These are phyloP conservation scores for Ustanciosporium gigantosporum DNA, from an alignment of 1,284 basidiomycete genomes.

Conservation along the genomic window DNA sequence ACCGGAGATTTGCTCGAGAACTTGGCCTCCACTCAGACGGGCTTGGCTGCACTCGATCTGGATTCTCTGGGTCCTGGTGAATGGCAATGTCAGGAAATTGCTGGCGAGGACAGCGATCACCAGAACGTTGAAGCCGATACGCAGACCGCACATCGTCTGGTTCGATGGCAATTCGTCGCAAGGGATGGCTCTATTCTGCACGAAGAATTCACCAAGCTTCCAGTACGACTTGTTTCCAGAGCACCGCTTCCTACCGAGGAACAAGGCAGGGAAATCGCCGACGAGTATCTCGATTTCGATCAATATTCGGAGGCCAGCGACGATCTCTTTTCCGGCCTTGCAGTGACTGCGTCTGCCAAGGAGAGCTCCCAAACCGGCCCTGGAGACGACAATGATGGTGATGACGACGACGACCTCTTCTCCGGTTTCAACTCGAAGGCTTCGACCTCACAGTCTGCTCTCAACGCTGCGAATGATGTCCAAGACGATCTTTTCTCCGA, in stretches of 20 bases:
- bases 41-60: conserved; percentile 11
- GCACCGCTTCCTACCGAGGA: neutral
- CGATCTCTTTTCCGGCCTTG: conserved; percentile 32
- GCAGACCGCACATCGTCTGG: conserved; percentile 9
- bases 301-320: conserved; percentile 27
- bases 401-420: conserved; percentile 33
- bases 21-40: conserved; percentile 3
- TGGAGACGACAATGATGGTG: neutral
- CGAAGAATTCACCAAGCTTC: conserved; percentile 31
- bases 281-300: conserved; percentile 28
- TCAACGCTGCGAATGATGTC: too few relatives aligned
- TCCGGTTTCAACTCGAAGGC: too few relatives aligned
- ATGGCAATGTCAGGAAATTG: conserved; percentile 32
- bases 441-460: neutral
- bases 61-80: conserved; percentile 13
- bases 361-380: too few relatives aligned
- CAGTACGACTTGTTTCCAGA: conserved; percentile 10
- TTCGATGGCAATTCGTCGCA: conserved; percentile 32
- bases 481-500: conserved; percentile 23
- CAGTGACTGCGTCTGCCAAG: conserved; percentile 3
- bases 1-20: conserved; percentile 39
- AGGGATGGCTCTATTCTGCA: conserved; percentile 33
- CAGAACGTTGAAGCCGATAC: neutral
- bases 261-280: conserved; percentile 1
- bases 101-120: conserved; percentile 4